Evolutionary conservation across 495 filamentous ascomycete species (phyloP).

Genomic region (Achaetomiella virescens): DNA sequence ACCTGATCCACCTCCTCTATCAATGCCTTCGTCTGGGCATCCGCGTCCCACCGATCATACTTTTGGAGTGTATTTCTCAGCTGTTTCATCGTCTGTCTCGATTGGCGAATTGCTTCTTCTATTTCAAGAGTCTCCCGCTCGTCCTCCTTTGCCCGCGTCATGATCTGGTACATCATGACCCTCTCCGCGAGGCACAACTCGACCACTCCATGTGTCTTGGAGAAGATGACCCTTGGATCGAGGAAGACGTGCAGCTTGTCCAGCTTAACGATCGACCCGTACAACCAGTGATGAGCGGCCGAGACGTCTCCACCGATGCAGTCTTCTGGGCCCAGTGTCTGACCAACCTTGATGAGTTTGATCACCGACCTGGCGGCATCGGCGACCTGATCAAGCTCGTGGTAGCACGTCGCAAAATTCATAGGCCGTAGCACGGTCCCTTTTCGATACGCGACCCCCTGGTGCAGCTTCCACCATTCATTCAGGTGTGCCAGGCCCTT

Average conservation of each 20-base stretch:
- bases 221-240: not conserved
- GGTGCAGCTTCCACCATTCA: constrained; percentile 4
- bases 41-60: not conserved
- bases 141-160: not conserved
- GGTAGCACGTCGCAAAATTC: not conserved
- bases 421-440: not conserved
- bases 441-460: not conserved
- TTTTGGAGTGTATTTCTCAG: not conserved
- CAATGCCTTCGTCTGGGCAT: too few relatives aligned
- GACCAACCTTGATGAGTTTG: not conserved
- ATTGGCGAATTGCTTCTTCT: not conserved
- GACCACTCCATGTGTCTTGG: not conserved
- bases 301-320: not conserved
- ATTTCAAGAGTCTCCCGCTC: not conserved
- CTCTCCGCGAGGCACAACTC: not conserved
- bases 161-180: constrained; percentile 3
- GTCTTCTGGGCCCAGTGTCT: not conserved
- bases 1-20: too few relatives aligned
- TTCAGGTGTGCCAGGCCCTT: not conserved
- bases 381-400: not conserved
- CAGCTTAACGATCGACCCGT: not conserved
- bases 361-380: not conserved
- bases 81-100: not conserved
- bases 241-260: constrained; percentile 2
- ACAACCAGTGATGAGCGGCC: not conserved